Evolutionary conservation across 2,329 filamentous ascomycete genomes (phyloP), one percentile per base, ranked within the genome.

Genomic region (Cryphonectria carpinicola): DNA sequence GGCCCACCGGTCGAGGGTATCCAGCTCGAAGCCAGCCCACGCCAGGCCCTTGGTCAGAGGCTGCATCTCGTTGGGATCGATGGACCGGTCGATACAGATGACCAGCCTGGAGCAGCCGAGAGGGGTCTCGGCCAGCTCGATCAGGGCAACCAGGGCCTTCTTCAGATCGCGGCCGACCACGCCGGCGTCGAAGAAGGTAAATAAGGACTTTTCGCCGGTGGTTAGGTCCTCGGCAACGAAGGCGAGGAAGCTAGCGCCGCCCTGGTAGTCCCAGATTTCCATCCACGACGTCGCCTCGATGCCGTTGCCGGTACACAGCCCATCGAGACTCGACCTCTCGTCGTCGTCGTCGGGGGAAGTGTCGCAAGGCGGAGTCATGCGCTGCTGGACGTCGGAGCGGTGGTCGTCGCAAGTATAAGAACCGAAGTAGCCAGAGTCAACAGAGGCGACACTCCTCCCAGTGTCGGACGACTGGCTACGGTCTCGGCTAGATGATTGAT

Each of bases 11-110:
- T 94, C 91, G 60, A 98, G 85, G 35, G 93, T 95, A 65, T 89
- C 90, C 75, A 95, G 87, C 78, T 93, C 92, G 78, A 97, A 97
- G 69, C 95, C 95, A 74, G 97, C 95, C 95, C 95, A 98, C 79
- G 94, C 93, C 66, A 98, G 87, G 77, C 94, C 95, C 80, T 92
- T 93, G 77, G 92, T 89, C 75, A 95, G 84, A 71, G 90, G 85
- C 75, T 91, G 88, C 70, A 88, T 84, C 73, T 93, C 89, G 71
- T 87, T 83, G 37, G 86, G 81, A 54, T 88, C 86, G 73, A 91
- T 88, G 62, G 85, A 84, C 74, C 94, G 92, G 80, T 95, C 93
- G 73, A 97, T 86, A 81, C 93, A 95, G 76, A 94, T 89, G 73
- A 97, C 89, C 73, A 97, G 88, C 78, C 92, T 89, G 69, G 88